Evolutionary conservation across 202 grass and related monocot species (phyloP), one percentile per base, ranked within the genome.

Genomic region (Alloteropsis angusta): DNA sequence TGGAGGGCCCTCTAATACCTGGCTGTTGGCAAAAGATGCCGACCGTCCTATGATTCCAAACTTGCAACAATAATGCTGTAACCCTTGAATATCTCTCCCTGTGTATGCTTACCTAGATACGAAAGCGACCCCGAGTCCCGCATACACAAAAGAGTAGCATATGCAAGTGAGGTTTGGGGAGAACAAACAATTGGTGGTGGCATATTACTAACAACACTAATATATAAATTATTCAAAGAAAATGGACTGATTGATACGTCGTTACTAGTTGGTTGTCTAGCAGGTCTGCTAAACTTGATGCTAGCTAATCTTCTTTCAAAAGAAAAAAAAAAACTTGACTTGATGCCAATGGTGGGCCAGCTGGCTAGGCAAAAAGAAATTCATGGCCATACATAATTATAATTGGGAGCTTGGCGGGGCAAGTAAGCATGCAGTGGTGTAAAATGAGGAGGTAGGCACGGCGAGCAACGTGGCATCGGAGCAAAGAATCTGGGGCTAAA

Each of bases 401-500:
- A 30, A 30, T 30, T 30, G 22, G 30, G 60, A 23, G 52, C 61
- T 22, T 15, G 1, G 25, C 57, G 30, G 50, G 67, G 32, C 47
- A 72, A 22, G 8, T 30, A 22, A 22, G 34, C 4, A 22, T 21
- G 71, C 39, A 14, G 9, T 60, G 21, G 72, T 59, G 72, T 49
- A 75, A 72, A 60, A 64, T 2, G 46, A 57, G 64, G 35, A 64
- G 75, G 22, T 78, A 54, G 25, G 71, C 65, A 56, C 47, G 37
- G 36, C 46, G 82, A 71, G 12, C 82, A 61, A 63, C 17, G 52
- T 73, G 32, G 30, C 60, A 79, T 83, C 68, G 43, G 45, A 69
- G 85, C 68, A 60, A 49, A 68, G 80, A 88, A 88, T 88, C 86
- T 83, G 14, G 32, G 55, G 41, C 52, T 21, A 79, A 74, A 88